Evolutionary conservation across 2,329 filamentous ascomycete species (phyloP).

Genomic region (Penicillium paneum): DNA sequence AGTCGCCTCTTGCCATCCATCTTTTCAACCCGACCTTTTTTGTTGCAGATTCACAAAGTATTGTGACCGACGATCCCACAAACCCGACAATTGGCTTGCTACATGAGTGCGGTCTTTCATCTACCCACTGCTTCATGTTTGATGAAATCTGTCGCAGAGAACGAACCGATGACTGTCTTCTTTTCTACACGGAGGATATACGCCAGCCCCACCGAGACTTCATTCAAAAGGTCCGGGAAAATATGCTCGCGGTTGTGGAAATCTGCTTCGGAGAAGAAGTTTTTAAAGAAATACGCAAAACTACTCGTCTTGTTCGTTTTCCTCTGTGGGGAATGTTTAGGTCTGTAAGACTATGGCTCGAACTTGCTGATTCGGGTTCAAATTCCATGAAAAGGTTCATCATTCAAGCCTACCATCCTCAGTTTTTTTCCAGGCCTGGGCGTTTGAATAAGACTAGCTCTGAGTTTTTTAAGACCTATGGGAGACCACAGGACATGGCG

Average conservation of each 20-base stretch:
- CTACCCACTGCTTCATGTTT: background rate
- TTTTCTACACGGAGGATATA: background rate
- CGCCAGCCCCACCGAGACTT: background rate
- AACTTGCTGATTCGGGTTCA: background rate
- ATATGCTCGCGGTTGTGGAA: background rate
- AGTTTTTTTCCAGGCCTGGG: background rate
- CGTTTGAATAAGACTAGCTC: background rate
- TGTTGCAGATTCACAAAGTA: background rate
- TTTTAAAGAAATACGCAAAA: background rate
- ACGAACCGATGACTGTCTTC: background rate
- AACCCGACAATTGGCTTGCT: background rate
- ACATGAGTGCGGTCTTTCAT: background rate
- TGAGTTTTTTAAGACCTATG: background rate
- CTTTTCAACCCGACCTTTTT: background rate
- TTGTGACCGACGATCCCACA: background rate
- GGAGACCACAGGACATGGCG: background rate
- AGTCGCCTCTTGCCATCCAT: background rate
- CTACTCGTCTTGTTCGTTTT: background rate
- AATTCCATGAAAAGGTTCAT: background rate
- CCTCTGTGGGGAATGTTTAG: background rate
- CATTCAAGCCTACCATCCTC: background rate
- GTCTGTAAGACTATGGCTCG: background rate
- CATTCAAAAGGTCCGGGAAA: background rate
- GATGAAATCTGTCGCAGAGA: constrained; percentile 2
- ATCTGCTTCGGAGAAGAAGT: background rate